Conservation (phyloP, 2,329 filamentous ascomycete genomes). For the Chaetomiaceae sp. region DNA sequence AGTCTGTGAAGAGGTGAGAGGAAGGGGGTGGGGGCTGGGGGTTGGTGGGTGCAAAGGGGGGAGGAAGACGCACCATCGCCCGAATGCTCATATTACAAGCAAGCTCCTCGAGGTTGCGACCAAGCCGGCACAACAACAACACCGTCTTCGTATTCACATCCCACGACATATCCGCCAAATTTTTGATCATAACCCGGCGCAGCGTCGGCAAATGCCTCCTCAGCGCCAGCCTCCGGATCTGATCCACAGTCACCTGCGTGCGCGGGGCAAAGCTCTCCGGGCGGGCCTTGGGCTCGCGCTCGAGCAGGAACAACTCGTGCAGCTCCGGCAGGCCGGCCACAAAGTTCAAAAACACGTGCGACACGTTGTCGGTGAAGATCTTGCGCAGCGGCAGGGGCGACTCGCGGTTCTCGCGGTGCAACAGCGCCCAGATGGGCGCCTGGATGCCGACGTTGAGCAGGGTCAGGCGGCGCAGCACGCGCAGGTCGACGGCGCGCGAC, state of each 20-base stretch:
- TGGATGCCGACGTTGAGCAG: conserved; percentile 60
- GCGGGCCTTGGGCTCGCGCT: conserved; percentile 45
- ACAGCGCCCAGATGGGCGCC: conserved; percentile 50
- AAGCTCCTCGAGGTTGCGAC: conserved; percentile 47
- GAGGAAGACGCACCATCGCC: conserved; percentile 48
- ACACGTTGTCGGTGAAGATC: conserved; percentile 60
- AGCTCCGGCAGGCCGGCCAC: conserved; percentile 47
- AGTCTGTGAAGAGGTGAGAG: neutral
- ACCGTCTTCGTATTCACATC: conserved; percentile 51
- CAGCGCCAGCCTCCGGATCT: conserved; percentile 52
- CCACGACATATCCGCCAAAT: conserved; percentile 48
- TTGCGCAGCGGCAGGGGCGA: conserved; percentile 47
- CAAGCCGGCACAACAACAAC: conserved; percentile 46
- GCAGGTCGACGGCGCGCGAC: conserved; percentile 50
- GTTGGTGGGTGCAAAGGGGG: neutral
- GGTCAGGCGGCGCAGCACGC: conserved; percentile 50
- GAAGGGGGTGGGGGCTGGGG: neutral
- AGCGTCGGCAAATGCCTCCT: conserved; percentile 52
- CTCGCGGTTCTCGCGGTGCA: conserved; percentile 48
- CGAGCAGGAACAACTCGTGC: conserved; percentile 54
- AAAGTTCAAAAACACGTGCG: conserved; percentile 46
- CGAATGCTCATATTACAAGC: conserved; percentile 49
- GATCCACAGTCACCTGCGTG: conserved; percentile 45
- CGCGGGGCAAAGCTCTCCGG: conserved; percentile 48
- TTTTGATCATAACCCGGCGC: conserved; percentile 54